Evolutionary conservation across 1,284 basidiomycete species (phyloP), one percentile per base, ranked within the genome.

Genomic region (Rhizopogon parksii): DNA sequence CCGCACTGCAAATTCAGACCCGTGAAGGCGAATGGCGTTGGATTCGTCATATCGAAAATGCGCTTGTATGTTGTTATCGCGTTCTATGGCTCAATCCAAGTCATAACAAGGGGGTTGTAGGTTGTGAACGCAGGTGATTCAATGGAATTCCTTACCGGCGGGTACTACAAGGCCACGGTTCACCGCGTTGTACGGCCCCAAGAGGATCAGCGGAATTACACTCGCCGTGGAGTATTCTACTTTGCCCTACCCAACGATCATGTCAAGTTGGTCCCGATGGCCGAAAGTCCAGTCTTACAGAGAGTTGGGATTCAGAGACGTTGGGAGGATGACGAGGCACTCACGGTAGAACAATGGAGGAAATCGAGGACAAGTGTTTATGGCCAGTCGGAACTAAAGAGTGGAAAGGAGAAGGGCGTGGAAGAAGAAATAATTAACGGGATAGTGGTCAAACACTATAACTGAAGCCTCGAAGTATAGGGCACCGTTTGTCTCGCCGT

Each of bases 71-170:
- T 52, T 0, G 27, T 38, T 2, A 2, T 6, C 27, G 8, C 6
- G 19, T 37, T 49, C 19, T 27, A n/a, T 6, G 0, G 36, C 8
- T 24, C 24, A n/a, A 6, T 14, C 4, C 12, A 0, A 0, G 12
- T 36, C 6, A 14, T 36, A n/a, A 21, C 2, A 7, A 17, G 17
- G 25, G 1, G 21, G 2, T 27, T 25, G 11, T 17, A 75, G 75
- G 68, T 76, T 30, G 67, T 80, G 50, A 82, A 85, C 56, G 73
- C 76, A 0, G 83, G 82, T 14, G 84, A 85, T 57, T 69, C 73
- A 0, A 60, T 82, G 35, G 72, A 75, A 36, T 81, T 82, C 64
- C 68, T 83, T 12, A 78, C 77, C 0, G 80, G 79, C 2, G 75
- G 74, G 2, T 74, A 70, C 56, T 74, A 79, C 63, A 73, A 71